These are phyloP conservation scores for Fusarium domesticum DNA, from an alignment of 2,329 filamentous ascomycete genomes.

Conservation along the genomic window DNA sequence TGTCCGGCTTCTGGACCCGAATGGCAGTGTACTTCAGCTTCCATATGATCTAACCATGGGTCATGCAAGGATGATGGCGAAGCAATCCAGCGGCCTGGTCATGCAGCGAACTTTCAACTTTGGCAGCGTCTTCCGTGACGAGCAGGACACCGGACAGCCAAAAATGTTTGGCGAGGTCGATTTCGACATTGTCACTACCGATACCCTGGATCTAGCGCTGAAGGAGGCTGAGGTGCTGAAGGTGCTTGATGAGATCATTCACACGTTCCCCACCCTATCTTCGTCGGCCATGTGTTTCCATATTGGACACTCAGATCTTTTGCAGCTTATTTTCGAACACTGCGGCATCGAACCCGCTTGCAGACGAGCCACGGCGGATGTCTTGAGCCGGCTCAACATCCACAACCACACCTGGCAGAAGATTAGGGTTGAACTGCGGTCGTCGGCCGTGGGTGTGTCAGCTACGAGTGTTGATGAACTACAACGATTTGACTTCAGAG, in stretches of 20 bases:
- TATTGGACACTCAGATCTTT: constrained; percentile 80
- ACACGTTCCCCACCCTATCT: constrained; percentile 72
- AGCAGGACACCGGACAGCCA: constrained; percentile 75
- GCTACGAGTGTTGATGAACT: constrained; percentile 90
- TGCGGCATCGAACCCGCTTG: constrained; percentile 73
- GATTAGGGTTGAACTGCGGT: constrained; percentile 76
- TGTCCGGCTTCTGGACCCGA: constrained; percentile 76
- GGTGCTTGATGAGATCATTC: constrained; percentile 86
- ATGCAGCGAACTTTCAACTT: constrained; percentile 81
- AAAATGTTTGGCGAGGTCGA: constrained; percentile 84
- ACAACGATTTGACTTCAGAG: constrained; percentile 85
- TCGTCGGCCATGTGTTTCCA: constrained; percentile 80
- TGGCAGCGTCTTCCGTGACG: constrained; percentile 81
- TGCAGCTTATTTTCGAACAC: constrained; percentile 86
- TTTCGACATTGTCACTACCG: constrained; percentile 89
- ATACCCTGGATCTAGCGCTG: constrained; percentile 75
- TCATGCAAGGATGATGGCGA: constrained; percentile 79
- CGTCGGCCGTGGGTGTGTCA: constrained; percentile 75
- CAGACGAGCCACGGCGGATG: constrained; percentile 72
- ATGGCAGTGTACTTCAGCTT: constrained; percentile 87
- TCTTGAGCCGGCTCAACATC: constrained; percentile 83
- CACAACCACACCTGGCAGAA: constrained; percentile 78
- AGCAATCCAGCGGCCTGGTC: constrained; percentile 57
- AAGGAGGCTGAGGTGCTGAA: constrained; percentile 95
- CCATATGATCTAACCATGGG: constrained; percentile 91